Percentiles rank a stretch among this genome's conserved stretches.
phyloP scores from a whole-genome alignment of 2,329 filamentous ascomycete species.

The Shiraia bambusicola region DNA sequence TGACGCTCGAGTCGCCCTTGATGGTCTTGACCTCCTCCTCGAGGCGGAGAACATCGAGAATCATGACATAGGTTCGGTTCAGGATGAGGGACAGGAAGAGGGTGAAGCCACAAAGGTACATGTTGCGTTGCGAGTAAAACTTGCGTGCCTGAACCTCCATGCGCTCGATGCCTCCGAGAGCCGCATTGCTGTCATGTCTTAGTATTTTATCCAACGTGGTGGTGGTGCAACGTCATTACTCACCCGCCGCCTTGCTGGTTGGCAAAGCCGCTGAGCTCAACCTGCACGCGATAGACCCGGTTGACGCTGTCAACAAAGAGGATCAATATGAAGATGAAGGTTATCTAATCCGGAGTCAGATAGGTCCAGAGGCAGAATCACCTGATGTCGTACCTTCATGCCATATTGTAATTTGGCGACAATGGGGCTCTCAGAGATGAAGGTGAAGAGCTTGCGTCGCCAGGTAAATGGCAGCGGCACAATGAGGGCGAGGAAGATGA shows the following conservation, averaged over 20 bases:
- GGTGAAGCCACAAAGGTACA: constrained; percentile 99
- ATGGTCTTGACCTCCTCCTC: constrained; percentile 88
- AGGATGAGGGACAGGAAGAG: constrained; percentile 98
- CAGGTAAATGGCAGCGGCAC: constrained; percentile 84
- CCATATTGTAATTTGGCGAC: constrained; percentile 96
- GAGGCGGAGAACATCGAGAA: constrained; percentile 84
- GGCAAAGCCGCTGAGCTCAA: constrained; percentile 74
- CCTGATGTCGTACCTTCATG: constrained; percentile 65
- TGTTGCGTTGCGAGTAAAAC: constrained; percentile 99
- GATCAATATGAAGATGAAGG: constrained; percentile 98
- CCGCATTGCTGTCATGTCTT: constrained; percentile 56
- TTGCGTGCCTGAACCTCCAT: constrained; percentile 99
- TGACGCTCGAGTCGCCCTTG: constrained; percentile 64
- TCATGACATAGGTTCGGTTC: constrained; percentile 98
- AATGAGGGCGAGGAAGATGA: constrained; percentile 75
- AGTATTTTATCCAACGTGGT: constrained; percentile 10
- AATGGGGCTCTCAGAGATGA: constrained; percentile 85
- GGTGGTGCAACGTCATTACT: constrained; percentile 31
- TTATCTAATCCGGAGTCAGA: constrained; percentile 61
- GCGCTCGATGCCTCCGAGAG: constrained; percentile 82
- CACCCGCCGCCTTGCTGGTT: constrained; percentile 61
- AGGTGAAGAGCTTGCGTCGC: constrained; percentile 87
- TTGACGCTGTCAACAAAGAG: constrained; percentile 96
- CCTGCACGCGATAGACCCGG: constrained; percentile 93
- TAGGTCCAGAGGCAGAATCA: neutral